These are phyloP conservation scores for Platismatia glauca DNA, from an alignment of 495 filamentous ascomycete species.

Conservation along the genomic window DNA sequence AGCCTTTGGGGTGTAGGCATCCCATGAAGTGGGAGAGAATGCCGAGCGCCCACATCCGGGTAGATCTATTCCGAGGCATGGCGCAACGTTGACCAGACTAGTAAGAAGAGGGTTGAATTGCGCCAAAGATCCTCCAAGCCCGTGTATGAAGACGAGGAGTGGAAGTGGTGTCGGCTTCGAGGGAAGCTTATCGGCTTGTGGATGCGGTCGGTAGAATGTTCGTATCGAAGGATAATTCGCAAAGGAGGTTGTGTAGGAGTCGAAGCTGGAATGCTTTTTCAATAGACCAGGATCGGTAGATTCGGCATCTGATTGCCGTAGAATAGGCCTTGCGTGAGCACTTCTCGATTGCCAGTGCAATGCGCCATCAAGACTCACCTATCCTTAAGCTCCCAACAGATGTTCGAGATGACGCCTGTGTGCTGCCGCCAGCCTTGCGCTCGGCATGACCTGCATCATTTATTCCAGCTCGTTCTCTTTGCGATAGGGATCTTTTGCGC, in stretches of 20 bases:
- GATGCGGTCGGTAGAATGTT: conserved; percentile 74
- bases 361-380: conserved; percentile 5
- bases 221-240: conserved; percentile 70
- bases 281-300: conserved; percentile 65
- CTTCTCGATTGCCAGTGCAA: background rate
- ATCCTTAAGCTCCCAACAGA: background rate
- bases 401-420: background rate
- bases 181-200: conserved; percentile 69
- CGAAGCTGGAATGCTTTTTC: conserved; percentile 62
- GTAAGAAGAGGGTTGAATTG: conserved; percentile 79
- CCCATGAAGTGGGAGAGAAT: conserved; percentile 62
- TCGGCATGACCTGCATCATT: conserved; percentile 1
- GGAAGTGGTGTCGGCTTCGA: conserved; percentile 63
- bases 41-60: conserved; percentile 78
- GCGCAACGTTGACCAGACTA: conserved; percentile 71
- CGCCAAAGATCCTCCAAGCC: conserved; percentile 78
- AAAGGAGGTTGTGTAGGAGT: conserved; percentile 58
- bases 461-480: conserved; percentile 3
- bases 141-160: conserved; percentile 83
- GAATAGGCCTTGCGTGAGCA: background rate
- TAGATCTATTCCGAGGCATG: conserved; percentile 84
- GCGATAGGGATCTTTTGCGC: conserved; percentile 5
- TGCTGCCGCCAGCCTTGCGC: conserved; percentile 2
- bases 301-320: conserved; percentile 13
- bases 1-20: conserved; percentile 68